Evolutionary conservation across 768 basidiomycete genomes (phyloP).

Genomic region (Stropharia rugosoannulata): DNA sequence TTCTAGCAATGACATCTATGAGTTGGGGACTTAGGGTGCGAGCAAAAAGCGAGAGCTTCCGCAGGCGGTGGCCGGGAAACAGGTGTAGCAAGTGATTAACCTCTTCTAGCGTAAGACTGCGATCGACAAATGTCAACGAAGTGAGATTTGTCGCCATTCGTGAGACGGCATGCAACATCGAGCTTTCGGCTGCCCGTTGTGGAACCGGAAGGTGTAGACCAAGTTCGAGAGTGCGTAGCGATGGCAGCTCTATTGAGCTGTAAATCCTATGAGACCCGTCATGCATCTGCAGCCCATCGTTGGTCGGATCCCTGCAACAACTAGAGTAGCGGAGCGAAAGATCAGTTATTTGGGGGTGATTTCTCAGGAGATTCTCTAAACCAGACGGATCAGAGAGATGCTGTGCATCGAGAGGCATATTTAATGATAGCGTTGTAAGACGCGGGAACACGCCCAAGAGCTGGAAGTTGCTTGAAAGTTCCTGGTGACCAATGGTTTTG

Average conservation of each 20-base stretch:
- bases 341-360: slow-evolving; percentile 14
- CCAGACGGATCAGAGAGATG: slow-evolving; percentile 19
- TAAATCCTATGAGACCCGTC: slow-evolving; percentile 14
- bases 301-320: slow-evolving; percentile 16
- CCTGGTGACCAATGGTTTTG: slow-evolving; percentile 20
- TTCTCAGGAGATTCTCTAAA: slow-evolving; percentile 15
- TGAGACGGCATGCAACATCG: slow-evolving; percentile 11
- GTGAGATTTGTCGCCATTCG: slow-evolving; percentile 12
- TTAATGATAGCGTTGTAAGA: slow-evolving; percentile 15
- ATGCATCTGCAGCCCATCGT: slow-evolving; percentile 12
- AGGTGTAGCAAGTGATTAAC: slow-evolving; percentile 15
- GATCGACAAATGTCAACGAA: slow-evolving; percentile 20
- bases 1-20: slow-evolving; percentile 21
- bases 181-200: not conserved
- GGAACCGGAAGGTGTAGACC: slow-evolving; percentile 16
- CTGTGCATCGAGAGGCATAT: slow-evolving; percentile 22
- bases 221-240: slow-evolving; percentile 14
- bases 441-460: slow-evolving; percentile 15
- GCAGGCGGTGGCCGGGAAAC: slow-evolving; percentile 17
- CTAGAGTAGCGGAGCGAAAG: slow-evolving; percentile 15
- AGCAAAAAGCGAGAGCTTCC: slow-evolving; percentile 20
- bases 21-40: slow-evolving; percentile 18
- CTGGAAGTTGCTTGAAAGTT: slow-evolving; percentile 18
- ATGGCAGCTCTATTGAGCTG: slow-evolving; percentile 14
- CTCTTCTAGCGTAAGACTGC: slow-evolving; percentile 17